Conservation (phyloP, 1,284 basidiomycete genomes). For the Fomitiporia mediterranea region DNA sequence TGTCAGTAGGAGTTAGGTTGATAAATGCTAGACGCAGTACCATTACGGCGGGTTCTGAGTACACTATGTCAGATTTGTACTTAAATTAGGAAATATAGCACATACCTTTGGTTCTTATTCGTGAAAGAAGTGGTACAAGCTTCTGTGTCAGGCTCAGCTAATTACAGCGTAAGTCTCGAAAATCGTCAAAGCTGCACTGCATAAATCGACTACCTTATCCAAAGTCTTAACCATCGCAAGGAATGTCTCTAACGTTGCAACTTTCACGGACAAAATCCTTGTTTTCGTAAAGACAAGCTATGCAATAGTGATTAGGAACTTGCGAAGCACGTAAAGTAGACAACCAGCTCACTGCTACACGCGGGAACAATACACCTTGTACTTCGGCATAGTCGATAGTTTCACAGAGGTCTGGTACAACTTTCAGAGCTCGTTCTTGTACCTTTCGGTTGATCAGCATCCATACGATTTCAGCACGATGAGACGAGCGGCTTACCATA, state of each 20-base stretch:
- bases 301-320: background rate
- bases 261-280: slow-evolving; percentile 81
- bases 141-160: slow-evolving; percentile 87
- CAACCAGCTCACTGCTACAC: slow-evolving; percentile 67
- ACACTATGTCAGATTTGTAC: background rate
- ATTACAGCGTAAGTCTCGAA: background rate
- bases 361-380: slow-evolving; percentile 79
- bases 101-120: slow-evolving; percentile 78
- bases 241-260: slow-evolving; percentile 86
- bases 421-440: slow-evolving; percentile 86
- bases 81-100: background rate
- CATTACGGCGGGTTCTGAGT: slow-evolving; percentile 80
- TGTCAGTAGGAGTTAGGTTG: background rate
- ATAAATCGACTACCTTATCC: slow-evolving; percentile 65
- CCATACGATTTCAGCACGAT: slow-evolving; percentile 11
- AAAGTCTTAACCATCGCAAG: slow-evolving; percentile 89
- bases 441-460: slow-evolving; percentile 45
- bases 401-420: slow-evolving; percentile 86
- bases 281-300: slow-evolving; percentile 90
- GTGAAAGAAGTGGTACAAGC: slow-evolving; percentile 87
- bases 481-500: slow-evolving; percentile 40
- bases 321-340: slow-evolving; percentile 5
- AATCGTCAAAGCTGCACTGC: too few species aligned
- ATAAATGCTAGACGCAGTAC: slow-evolving; percentile 40
- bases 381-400: slow-evolving; percentile 92